Base-by-base conservation (phyloP, 805 yeast species). In the Grigorovia humatica region DNA sequence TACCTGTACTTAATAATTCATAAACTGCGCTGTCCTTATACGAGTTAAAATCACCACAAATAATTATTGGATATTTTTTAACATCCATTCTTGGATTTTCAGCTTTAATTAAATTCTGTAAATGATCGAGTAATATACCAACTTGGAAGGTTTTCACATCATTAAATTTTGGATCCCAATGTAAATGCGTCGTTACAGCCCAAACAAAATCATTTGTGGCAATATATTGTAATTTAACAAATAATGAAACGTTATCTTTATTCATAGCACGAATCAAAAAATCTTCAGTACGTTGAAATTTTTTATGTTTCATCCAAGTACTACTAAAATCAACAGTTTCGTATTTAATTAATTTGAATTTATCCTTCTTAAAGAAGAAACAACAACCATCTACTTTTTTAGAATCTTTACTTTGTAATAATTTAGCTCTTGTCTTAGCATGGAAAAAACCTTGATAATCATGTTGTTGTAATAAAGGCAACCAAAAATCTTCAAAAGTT, bases 341-440 rank as follows among this genome's bases (percentile, higher is more conserved):
- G 62, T 83, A 82, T 59, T 81, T 90, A 43, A 84, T 59, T 55
- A 90, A 73, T 52, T 79, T 77, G 68, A 91, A 88, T 63, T 84
- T 82, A 47, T 75, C 69, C 38, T 79, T 72, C 61, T 80, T 84
- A 73, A 77, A 93, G 65, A 91, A 91, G 0, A 90, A 82, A n/a
- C 97, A 97, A 76, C 99, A 93, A 12, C 99, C 99, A 68, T 93
- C 99, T 47, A 93, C 99, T 62, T 85, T 86, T 67, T 83, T 84
- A 27, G 95, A 82, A 58, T 88, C 96, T 53, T 71, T 73, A 54
- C 82, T 84, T 48, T 72, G 75, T 95, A 88, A 87, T 11, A 97
- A 89, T 70, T 87, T 86, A 1, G 96, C 90, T 65, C 99, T 79
- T 27, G 95, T 85, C 70, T 93, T 93, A 51, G 85, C 85, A 69